Base-by-base conservation (phyloP, 192 early-diverging fungal genomes). In the Coemansia sp. region DNA sequence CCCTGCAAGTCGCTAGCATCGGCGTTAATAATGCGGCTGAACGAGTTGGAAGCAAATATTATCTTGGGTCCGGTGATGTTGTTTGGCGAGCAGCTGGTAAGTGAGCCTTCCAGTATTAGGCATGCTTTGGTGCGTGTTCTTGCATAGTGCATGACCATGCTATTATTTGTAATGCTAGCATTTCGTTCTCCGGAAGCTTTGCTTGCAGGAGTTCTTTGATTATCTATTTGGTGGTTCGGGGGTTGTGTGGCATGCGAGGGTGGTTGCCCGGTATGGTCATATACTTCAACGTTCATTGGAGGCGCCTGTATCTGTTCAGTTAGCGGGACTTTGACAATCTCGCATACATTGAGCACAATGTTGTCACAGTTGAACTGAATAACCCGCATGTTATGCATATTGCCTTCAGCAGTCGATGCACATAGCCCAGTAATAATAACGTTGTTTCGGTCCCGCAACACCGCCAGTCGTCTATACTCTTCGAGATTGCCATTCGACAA, bases 1-100 rank as follows among this genome's bases (percentile, higher is more conserved):
- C 64, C 71, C 65, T 75, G 64, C 11, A 68, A 6, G 23, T 68
- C 65, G 31, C 55, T 43, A 2, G 60, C 15, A 15, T 67, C 64
- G n/a, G 38, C 21, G 21, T 52, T 48, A 16, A 66, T 40, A 10
- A 68, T 64, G 9, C 49, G 56, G 38, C 52, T 58, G 12, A 75
- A 48, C 2, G 60, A 64, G 9, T 46, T 56, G 20, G 71, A 62
- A 6, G 65, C 64, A 60, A 75, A 75, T 16, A 68, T 39, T 0
- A 75, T 32, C 3, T 36, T 51, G 3, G 71, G 57, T 1, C 71
- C 71, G 28, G 46, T 39, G 7, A 48, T 16, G 5, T 39, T 56
- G 0, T 9, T 9, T 11, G 46, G 45, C 0, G 17, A 18, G 0
- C 11, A 8, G 8, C 11, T 43, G 6, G 17, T 41, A 16, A 53